Conservation (phyloP, 345 rosid genomes). For the Excoecaria agallocha region DNA sequence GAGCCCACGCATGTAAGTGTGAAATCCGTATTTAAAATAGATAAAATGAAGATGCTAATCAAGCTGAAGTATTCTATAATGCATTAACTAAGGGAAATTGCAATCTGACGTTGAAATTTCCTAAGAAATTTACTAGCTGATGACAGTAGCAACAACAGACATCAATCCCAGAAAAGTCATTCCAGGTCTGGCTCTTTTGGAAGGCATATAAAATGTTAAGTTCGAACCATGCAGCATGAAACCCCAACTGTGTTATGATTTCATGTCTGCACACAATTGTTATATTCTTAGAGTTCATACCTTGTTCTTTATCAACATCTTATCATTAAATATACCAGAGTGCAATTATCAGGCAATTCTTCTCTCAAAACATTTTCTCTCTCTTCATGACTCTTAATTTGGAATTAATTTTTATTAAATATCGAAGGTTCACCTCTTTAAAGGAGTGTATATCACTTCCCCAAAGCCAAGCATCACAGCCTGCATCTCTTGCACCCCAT, state of each 20-base stretch:
- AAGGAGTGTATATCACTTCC: constrained; percentile 91
- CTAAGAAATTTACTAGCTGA: neutral
- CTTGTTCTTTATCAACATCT: neutral
- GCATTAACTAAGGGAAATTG: neutral
- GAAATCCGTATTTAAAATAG: neutral
- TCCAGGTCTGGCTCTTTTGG: neutral
- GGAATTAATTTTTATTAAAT: neutral
- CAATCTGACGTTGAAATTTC: neutral
- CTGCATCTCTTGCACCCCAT: constrained; percentile 99
- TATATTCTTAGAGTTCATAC: neutral
- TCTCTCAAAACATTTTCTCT: neutral
- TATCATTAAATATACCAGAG: neutral
- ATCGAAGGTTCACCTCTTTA: constrained; percentile 52
- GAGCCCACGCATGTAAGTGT: too few species aligned
- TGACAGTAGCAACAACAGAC: neutral
- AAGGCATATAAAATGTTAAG: neutral
- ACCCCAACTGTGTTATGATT: neutral
- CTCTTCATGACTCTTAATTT: neutral
- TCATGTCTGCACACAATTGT: neutral
- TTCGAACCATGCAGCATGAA: neutral
- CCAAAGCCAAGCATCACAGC: constrained; percentile 99
- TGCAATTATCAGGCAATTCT: too few species aligned
- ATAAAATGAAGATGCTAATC: neutral
- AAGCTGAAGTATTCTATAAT: neutral
- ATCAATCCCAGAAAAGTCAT: neutral